Conservation (phyloP, 805 yeast species). For the Candida tibetensis region DNA sequence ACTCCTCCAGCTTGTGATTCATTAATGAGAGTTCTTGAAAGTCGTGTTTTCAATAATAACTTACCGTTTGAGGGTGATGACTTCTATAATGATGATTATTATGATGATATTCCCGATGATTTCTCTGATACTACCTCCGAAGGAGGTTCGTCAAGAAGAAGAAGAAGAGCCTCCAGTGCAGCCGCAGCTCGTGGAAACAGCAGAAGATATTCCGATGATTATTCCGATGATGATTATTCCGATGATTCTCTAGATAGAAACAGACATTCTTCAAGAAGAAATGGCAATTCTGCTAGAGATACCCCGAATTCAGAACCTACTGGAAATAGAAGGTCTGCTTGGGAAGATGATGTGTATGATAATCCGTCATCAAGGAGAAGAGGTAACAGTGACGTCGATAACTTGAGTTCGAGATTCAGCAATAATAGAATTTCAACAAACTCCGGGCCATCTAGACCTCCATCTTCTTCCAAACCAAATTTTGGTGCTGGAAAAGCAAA, state of each 20-base stretch:
- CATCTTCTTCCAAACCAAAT: conserved; percentile 38
- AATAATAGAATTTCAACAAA: conserved; percentile 25
- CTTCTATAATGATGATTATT: conserved; percentile 61
- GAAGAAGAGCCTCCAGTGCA: conserved; percentile 15
- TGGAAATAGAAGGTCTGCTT: conserved; percentile 43
- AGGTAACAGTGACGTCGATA: conserved; percentile 32
- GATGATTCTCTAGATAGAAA: conserved; percentile 14
- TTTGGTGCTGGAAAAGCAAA: conserved; percentile 37
- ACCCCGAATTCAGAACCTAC: conserved; percentile 5
- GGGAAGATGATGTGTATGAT: conserved; percentile 91
- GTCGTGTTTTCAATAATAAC: conserved; percentile 72
- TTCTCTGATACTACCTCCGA: conserved; percentile 59
- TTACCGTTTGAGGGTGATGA: conserved; percentile 47
- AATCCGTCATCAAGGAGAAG: conserved; percentile 33
- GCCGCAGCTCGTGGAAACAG: conserved; percentile 11
- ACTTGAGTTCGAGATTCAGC: conserved; percentile 33
- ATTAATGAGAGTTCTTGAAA: conserved; percentile 78
- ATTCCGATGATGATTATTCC: conserved; percentile 38
- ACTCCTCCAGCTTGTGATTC: conserved; percentile 91
- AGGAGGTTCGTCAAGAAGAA: conserved; percentile 20
- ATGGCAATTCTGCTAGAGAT: conserved; percentile 10
- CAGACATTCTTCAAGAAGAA: conserved; percentile 21
- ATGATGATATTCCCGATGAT: conserved; percentile 69
- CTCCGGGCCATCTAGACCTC: conserved; percentile 29
- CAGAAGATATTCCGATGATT: conserved; percentile 28